These are phyloP conservation scores for Halophytophthora batemanensis DNA, from an alignment of 352 stramenopile genomes.

Conservation along the genomic window DNA sequence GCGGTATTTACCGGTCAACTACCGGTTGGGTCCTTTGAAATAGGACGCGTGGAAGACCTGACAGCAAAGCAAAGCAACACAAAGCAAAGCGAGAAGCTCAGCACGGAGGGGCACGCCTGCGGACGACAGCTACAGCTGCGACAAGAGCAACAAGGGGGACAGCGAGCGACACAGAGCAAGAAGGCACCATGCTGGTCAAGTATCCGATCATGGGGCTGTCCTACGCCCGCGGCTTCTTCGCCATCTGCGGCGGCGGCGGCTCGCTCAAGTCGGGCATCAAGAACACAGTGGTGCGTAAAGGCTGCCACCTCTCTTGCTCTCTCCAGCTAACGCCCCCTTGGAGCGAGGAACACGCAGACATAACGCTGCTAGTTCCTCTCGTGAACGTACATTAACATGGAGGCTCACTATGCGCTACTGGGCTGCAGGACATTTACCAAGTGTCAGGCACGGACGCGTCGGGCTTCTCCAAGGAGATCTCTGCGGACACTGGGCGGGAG, in stretches of 20 bases:
- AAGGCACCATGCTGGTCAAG: conserved; percentile 66
- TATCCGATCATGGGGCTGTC: conserved; percentile 85
- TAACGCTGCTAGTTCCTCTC: too few species aligned
- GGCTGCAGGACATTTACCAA: conserved; percentile 65
- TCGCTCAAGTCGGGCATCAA: conserved; percentile 84
- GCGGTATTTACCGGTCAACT: too few species aligned
- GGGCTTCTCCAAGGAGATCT: conserved; percentile 67
- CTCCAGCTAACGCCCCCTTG: not conserved
- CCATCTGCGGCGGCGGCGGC: conserved; percentile 79
- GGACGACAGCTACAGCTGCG: not conserved
- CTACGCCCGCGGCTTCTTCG: conserved; percentile 64
- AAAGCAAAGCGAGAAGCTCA: conserved; percentile 5
- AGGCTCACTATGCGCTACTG: too few species aligned
- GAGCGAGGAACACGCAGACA: too few species aligned
- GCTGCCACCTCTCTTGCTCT: not conserved
- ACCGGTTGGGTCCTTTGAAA: too few species aligned
- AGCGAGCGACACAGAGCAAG: not conserved
- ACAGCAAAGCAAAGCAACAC: too few species aligned
- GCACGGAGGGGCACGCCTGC: too few species aligned
- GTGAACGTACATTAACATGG: too few species aligned
- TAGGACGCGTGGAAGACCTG: conserved; percentile 1
- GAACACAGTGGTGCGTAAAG: conserved; percentile 73
- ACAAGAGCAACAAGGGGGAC: conserved; percentile 5
- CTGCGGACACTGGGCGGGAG: conserved; percentile 65
- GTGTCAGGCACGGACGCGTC: conserved; percentile 59